Conservation (phyloP, 2,329 filamentous ascomycete species). For the Colletotrichum simmondsii region DNA sequence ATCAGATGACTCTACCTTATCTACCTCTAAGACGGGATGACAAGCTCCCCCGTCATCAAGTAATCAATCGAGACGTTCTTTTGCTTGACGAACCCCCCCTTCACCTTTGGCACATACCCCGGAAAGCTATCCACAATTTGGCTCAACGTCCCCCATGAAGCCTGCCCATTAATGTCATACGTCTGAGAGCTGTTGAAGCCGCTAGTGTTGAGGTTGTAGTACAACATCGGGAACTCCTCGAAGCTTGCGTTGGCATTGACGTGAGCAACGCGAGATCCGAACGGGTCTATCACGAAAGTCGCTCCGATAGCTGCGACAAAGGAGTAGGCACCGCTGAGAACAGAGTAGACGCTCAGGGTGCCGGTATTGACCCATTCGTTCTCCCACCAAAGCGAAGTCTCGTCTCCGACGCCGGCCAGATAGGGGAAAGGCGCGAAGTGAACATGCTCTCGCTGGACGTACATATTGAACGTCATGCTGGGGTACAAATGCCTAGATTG, state of each 20-base stretch:
- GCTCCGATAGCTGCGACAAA: neutral
- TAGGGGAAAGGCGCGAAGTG: conserved; percentile 15
- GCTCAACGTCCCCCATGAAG: conserved; percentile 11
- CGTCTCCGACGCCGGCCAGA: neutral
- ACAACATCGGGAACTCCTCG: conserved; percentile 1
- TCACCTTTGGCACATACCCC: conserved; percentile 9
- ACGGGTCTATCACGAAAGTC: neutral
- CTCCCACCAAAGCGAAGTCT: conserved; percentile 1
- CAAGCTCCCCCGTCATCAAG: neutral
- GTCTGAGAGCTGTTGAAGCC: conserved; percentile 6
- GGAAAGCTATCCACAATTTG: conserved; percentile 22
- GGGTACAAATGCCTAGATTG: conserved; percentile 4
- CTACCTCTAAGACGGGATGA: neutral
- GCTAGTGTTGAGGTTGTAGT: neutral
- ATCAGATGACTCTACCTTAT: too few species aligned
- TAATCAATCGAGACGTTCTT: conserved; percentile 3
- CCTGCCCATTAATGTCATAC: conserved; percentile 2
- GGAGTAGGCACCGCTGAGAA: conserved; percentile 3
- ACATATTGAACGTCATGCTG: conserved; percentile 24
- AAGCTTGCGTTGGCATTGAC: neutral
- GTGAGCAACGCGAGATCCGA: neutral
- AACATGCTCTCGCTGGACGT: conserved; percentile 12
- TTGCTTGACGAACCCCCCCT: neutral
- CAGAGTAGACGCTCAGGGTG: neutral
- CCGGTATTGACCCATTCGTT: neutral